These are phyloP conservation scores for Suillus discolor DNA, from an alignment of 768 basidiomycete genomes.

Conservation along the genomic window DNA sequence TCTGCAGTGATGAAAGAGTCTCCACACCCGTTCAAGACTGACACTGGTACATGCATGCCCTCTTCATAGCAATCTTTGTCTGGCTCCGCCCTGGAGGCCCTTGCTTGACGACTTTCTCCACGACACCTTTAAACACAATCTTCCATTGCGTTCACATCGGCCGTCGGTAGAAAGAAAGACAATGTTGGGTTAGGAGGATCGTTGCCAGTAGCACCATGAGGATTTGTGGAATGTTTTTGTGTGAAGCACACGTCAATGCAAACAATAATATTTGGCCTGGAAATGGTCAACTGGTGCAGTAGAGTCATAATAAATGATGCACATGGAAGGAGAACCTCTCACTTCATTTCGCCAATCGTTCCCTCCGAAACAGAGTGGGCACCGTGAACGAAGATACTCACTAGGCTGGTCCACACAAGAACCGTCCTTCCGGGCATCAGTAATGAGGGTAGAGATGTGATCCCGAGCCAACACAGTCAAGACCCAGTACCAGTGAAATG, in stretches of 20 bases:
- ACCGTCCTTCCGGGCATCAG: background rate
- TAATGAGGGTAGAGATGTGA: slow-evolving; percentile 14
- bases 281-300: background rate
- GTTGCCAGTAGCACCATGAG: slow-evolving; percentile 6
- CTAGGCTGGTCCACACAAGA: slow-evolving; percentile 9
- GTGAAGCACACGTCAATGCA: slow-evolving; percentile 39
- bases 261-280: slow-evolving; percentile 29
- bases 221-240: slow-evolving; percentile 29
- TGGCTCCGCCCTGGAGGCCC: background rate
- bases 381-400: slow-evolving; percentile 23
- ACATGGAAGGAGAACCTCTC: background rate
- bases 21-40: slow-evolving; percentile 35
- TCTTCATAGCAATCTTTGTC: slow-evolving; percentile 18
- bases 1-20: slow-evolving; percentile 28
- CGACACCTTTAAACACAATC: slow-evolving; percentile 5
- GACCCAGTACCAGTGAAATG: slow-evolving; percentile 28
- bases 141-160: slow-evolving; percentile 5
- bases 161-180: background rate
- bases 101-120: background rate
- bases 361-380: slow-evolving; percentile 31
- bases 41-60: slow-evolving; percentile 27
- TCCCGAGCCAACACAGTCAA: slow-evolving; percentile 17
- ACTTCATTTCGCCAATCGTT: background rate
- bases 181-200: slow-evolving; percentile 3
- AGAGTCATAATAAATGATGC: background rate